Percentiles rank a stretch among this genome's conserved stretches.
These are phyloP conservation scores for Amanita muscaria DNA, from an alignment of 768 basidiomycete species.

Conservation along the genomic window DNA sequence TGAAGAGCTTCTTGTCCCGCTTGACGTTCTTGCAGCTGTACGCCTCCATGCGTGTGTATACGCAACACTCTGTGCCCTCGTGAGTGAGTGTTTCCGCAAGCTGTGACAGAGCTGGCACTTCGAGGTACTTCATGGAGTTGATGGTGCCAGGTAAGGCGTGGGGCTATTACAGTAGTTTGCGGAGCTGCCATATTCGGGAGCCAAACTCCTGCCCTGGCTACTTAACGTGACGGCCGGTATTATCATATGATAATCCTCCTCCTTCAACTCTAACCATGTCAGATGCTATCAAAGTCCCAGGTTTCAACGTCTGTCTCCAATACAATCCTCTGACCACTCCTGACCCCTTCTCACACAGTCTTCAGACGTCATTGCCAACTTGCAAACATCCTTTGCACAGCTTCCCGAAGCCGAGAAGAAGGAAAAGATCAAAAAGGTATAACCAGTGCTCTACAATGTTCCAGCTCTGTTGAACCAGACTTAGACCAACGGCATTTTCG, in stretches of 20 bases:
- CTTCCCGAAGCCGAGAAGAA: constrained; percentile 56
- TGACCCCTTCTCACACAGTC: constrained; percentile 37
- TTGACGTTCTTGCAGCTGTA: constrained; percentile 98
- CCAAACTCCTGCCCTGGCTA: too few relatives aligned
- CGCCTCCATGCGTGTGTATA: constrained; percentile 89
- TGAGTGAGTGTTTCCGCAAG: constrained; percentile 76
- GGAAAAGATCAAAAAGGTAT: constrained; percentile 68
- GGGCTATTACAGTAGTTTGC: too few relatives aligned
- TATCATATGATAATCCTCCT: constrained; percentile 5
- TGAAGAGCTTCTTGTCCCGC: constrained; percentile 94
- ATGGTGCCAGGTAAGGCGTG: too few relatives aligned
- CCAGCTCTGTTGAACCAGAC: too few relatives aligned
- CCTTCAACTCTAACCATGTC: constrained; percentile 39
- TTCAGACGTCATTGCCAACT: constrained; percentile 52
- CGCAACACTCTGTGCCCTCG: constrained; percentile 80
- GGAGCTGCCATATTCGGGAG: too few relatives aligned
- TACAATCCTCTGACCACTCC: not conserved
- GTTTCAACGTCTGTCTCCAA: constrained; percentile 56
- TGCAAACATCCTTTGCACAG: constrained; percentile 42
- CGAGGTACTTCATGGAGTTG: constrained; percentile 77
- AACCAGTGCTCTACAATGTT: not conserved
- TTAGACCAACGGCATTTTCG: constrained; percentile 84
- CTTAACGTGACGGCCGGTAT: too few relatives aligned
- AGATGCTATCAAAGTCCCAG: constrained; percentile 56
- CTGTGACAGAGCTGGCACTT: constrained; percentile 67